Evolutionary conservation across 2,329 filamentous ascomycete genomes (phyloP).

Genomic region (Neopestalotiopsis rosae): DNA sequence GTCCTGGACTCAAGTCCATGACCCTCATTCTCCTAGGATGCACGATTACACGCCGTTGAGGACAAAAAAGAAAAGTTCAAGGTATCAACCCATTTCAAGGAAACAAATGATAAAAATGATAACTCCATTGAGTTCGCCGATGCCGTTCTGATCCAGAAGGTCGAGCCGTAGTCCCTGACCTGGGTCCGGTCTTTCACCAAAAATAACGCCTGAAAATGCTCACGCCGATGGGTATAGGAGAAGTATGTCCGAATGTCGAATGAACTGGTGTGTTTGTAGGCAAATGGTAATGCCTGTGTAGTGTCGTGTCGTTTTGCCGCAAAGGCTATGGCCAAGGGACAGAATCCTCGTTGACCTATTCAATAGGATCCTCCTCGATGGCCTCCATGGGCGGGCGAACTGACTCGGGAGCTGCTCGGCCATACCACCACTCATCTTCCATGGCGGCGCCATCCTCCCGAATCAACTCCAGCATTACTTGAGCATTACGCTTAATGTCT

Average conservation of each 20-base stretch:
- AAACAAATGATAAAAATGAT: conserved; percentile 19
- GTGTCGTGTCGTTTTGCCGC: not conserved
- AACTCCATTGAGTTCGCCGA: conserved; percentile 26
- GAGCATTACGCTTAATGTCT: conserved; percentile 68
- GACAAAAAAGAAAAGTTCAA: conserved; percentile 1
- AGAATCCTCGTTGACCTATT: conserved; percentile 30
- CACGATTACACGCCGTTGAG: conserved; percentile 14
- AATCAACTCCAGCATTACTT: conserved; percentile 69
- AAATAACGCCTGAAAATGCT: conserved; percentile 39
- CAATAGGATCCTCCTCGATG: conserved; percentile 57
- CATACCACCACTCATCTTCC: conserved; percentile 69
- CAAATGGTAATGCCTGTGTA: not conserved
- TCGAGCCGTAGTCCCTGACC: not conserved
- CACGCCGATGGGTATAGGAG: conserved; percentile 18
- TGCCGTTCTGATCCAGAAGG: conserved; percentile 18
- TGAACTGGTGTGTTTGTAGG: not conserved
- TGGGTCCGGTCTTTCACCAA: conserved; percentile 5
- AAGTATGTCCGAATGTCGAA: conserved; percentile 13
- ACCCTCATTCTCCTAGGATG: not conserved
- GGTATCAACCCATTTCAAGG: conserved; percentile 6
- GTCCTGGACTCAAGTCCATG: not conserved
- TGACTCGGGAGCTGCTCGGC: conserved; percentile 57
- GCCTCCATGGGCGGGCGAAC: conserved; percentile 56
- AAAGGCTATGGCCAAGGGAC: too few relatives aligned
- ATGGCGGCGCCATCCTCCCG: conserved; percentile 63